Evolutionary conservation across 345 rosid genomes (phyloP).

Genomic region (Physaria fendleri): DNA sequence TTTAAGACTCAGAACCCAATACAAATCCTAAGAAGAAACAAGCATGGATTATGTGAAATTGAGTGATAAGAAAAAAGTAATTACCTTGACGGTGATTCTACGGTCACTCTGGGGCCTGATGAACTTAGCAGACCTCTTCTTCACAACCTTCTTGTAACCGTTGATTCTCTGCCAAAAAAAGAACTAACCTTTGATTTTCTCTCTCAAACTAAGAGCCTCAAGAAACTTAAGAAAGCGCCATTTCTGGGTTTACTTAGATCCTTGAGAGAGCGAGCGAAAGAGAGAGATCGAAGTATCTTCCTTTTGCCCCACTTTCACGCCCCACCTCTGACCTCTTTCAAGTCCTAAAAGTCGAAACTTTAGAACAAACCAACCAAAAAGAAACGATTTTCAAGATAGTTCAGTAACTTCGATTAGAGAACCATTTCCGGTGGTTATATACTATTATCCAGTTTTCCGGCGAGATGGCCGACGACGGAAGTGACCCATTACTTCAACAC

Average conservation of each 20-base stretch:
- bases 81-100: constrained; percentile 71
- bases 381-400: background rate
- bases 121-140: constrained; percentile 76
- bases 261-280: background rate
- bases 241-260: constrained; percentile 16
- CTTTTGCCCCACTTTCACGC: constrained; percentile 14
- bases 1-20: constrained; percentile 44
- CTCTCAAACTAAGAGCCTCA: constrained; percentile 17
- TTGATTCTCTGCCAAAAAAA: too few relatives aligned
- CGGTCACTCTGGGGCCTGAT: constrained; percentile 81
- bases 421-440: background rate
- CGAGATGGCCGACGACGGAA: constrained; percentile 9
- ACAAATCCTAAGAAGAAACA: background rate
- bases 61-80: background rate
- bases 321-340: constrained; percentile 12
- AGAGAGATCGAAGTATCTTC: constrained; percentile 16
- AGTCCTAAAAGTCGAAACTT: background rate
- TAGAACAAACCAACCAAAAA: background rate
- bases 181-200: background rate
- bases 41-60: background rate
- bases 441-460: constrained; percentile 17
- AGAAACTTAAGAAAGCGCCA: constrained; percentile 11
- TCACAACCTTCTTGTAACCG: constrained; percentile 79
- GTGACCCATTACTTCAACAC: constrained; percentile 51
- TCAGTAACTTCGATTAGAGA: background rate